Percentiles rank a stretch among this genome's conserved stretches.
Evolutionary conservation across 768 basidiomycete species (phyloP).

Genomic region (Mycena latifolia): DNA sequence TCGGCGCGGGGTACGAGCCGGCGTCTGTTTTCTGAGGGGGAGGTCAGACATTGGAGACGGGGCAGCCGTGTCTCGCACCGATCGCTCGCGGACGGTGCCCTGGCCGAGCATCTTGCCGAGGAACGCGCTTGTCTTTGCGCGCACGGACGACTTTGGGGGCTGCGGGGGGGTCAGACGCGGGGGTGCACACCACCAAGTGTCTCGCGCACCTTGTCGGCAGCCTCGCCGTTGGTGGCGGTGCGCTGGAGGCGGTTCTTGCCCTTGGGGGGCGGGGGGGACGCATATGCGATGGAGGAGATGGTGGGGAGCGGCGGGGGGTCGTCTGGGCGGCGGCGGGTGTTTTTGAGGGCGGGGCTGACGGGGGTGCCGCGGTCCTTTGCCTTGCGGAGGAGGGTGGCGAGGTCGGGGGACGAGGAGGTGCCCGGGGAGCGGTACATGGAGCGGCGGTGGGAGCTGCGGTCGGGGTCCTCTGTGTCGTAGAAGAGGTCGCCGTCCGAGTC

Average conservation of each 20-base stretch:
- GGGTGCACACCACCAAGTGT: no score
- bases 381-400: conserved; percentile 88
- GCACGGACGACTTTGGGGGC: conserved; percentile 67
- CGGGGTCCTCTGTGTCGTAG: conserved; percentile 74
- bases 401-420: conserved; percentile 92
- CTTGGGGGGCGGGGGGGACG: conserved; percentile 41
- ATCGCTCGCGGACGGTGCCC: conserved; percentile 71
- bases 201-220: conserved; percentile 23
- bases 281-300: conserved; percentile 31
- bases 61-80: conserved; percentile 56
- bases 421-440: conserved; percentile 91
- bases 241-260: conserved; percentile 46
- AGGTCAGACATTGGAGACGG: conserved; percentile 33
- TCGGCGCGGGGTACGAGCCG: conserved; percentile 15
- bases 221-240: conserved; percentile 32
- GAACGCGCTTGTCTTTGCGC: conserved; percentile 85
- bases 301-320: conserved; percentile 27
- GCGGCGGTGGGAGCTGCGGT: conserved; percentile 80
- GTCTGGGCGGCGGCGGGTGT: conserved; percentile 41
- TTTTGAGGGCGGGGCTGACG: conserved; percentile 46
- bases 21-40: conserved; percentile 65
- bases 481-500: conserved; percentile 71
- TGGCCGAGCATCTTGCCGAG: conserved; percentile 85
- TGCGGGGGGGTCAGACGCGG: background rate
- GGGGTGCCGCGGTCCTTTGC: conserved; percentile 77